Percentiles rank a stretch among this genome's conserved stretches.
Evolutionary conservation across 1,139 yeast species (phyloP).

Genomic region (Protomyces pachydermus): DNA sequence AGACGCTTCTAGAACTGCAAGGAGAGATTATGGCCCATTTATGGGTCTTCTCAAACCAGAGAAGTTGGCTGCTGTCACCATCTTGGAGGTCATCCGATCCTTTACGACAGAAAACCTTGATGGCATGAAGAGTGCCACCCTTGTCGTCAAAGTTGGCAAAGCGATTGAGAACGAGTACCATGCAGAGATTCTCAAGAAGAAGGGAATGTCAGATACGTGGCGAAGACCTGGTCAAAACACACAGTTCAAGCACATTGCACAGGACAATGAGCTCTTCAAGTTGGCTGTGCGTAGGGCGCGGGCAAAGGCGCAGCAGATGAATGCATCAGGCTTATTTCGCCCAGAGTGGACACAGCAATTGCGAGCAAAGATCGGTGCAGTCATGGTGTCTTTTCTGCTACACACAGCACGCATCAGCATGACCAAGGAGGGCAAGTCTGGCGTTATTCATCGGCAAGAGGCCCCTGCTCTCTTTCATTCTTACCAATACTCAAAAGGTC

Average conservation of each 20-base stretch:
- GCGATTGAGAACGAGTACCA: conserved; percentile 79
- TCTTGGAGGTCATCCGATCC: conserved; percentile 70
- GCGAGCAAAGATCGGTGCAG: conserved; percentile 77
- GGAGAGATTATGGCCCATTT: conserved; percentile 74
- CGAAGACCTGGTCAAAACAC: conserved; percentile 37
- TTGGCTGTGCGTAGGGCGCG: conserved; percentile 40
- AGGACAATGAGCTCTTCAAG: conserved; percentile 39
- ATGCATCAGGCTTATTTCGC: conserved; percentile 33
- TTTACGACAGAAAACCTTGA: conserved; percentile 76
- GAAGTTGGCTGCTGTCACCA: conserved; percentile 76
- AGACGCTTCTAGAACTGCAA: conserved; percentile 40
- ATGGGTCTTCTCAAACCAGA: conserved; percentile 66
- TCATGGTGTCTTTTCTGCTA: conserved; percentile 65
- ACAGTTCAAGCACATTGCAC: conserved; percentile 34
- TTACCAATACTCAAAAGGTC: conserved; percentile 74
- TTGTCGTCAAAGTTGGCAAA: conserved; percentile 73
- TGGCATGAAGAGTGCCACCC: conserved; percentile 81
- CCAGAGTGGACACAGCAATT: conserved; percentile 61
- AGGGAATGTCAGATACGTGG: conserved; percentile 43
- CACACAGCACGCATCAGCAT: conserved; percentile 81
- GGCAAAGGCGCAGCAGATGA: conserved; percentile 25
- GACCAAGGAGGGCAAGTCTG: conserved; percentile 75
- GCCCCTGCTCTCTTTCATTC: conserved; percentile 92
- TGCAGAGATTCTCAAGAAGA: conserved; percentile 48
- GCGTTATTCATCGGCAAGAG: conserved; percentile 56